Percentiles rank a stretch among this genome's conserved stretches.
These are phyloP conservation scores for Penicillium dipodomyicola DNA, from an alignment of 495 filamentous ascomycete genomes.

Conservation along the genomic window DNA sequence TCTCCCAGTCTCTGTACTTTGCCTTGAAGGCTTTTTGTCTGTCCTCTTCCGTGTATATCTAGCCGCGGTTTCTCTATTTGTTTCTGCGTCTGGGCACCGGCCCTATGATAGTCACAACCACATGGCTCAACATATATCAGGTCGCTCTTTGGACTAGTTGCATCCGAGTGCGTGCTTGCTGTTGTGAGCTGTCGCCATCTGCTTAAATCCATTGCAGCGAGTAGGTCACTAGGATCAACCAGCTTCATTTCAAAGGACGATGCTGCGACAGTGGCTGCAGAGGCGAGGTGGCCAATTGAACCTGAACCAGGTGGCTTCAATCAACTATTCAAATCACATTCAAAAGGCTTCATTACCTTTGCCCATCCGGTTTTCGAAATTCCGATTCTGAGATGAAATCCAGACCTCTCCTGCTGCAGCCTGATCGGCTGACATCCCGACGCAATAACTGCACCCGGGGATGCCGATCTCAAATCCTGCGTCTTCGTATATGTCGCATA, in stretches of 20 bases:
- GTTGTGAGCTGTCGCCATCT: slow-evolving; percentile 2
- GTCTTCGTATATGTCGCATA: slow-evolving; percentile 36
- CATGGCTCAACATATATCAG: slow-evolving; percentile 6
- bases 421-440: slow-evolving; percentile 44
- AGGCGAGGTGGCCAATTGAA: slow-evolving; percentile 40
- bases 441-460: slow-evolving; percentile 49
- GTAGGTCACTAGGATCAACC: slow-evolving; percentile 28
- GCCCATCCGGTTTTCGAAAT: slow-evolving; percentile 51
- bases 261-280: slow-evolving; percentile 43
- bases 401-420: slow-evolving; percentile 42
- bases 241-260: slow-evolving; percentile 41
- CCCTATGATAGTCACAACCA: neutral
- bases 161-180: neutral
- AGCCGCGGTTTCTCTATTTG: neutral
- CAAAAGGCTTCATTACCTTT: slow-evolving; percentile 29
- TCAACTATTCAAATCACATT: neutral
- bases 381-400: slow-evolving; percentile 47
- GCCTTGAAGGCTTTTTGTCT: neutral
- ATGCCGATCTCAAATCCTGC: slow-evolving; percentile 44
- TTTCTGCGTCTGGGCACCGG: neutral
- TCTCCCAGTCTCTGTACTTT: slow-evolving; percentile 23
- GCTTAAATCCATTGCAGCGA: slow-evolving; percentile 29
- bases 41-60: neutral
- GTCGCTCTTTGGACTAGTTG: neutral
- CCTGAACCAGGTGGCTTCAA: slow-evolving; percentile 22